phyloP scores from a whole-genome alignment of 2,329 filamentous ascomycete species.

The Pseudocercospora fuligena region DNA sequence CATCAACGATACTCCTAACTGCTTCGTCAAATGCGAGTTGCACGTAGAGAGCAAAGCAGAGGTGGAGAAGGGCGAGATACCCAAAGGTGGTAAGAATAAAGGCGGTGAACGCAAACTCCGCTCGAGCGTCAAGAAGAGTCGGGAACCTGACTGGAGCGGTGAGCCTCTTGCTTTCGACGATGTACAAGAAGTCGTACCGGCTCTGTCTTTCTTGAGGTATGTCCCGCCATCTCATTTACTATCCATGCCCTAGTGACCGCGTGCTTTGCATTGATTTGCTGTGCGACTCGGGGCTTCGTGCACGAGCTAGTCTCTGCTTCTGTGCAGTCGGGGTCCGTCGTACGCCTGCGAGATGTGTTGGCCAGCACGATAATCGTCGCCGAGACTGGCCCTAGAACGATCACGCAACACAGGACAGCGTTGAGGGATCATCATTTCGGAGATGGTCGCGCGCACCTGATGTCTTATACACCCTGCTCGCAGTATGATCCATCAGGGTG shows the following conservation, averaged over 20 bases:
- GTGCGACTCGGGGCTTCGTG: background rate
- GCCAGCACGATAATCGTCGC: background rate
- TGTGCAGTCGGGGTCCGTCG: background rate
- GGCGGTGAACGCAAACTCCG: conserved; percentile 56
- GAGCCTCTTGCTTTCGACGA: conserved; percentile 52
- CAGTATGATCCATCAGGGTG: background rate
- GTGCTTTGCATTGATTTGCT: background rate
- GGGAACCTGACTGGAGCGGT: conserved; percentile 51
- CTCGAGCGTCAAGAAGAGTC: conserved; percentile 49
- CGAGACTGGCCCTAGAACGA: background rate
- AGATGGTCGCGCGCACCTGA: conserved; percentile 4
- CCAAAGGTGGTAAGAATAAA: conserved; percentile 57
- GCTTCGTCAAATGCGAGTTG: conserved; percentile 78
- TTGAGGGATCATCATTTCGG: conserved; percentile 15
- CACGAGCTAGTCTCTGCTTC: conserved; percentile 2
- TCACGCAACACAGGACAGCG: conserved; percentile 17
- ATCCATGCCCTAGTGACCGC: background rate
- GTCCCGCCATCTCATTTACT: conserved; percentile 29
- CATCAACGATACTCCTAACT: conserved; percentile 62
- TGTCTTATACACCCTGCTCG: background rate
- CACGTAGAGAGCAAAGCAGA: conserved; percentile 73
- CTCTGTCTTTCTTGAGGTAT: conserved; percentile 56
- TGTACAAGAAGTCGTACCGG: conserved; percentile 50
- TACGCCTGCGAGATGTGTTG: background rate
- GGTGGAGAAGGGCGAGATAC: conserved; percentile 47